A percentile compares a stretch with the other conserved stretches of the same genome.
Evolutionary conservation across 2,329 filamentous ascomycete species (phyloP).

Genomic region (Penicillium corylophilum): DNA sequence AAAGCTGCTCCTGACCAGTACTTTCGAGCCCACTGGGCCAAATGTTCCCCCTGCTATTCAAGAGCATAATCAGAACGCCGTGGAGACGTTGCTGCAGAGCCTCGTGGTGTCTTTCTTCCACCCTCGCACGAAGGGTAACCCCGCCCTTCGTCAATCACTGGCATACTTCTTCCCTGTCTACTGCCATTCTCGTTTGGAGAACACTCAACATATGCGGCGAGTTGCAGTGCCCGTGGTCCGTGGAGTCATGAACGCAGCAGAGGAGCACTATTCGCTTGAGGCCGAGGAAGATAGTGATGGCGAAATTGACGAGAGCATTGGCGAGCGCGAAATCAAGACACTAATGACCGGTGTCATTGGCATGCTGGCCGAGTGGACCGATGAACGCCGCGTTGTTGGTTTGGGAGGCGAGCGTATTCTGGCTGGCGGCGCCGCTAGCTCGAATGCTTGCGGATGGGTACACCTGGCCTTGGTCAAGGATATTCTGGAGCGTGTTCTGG

Average conservation of each 20-base stretch:
- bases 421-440: constrained; percentile 54
- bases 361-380: constrained; percentile 86
- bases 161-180: constrained; percentile 95
- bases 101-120: constrained; percentile 88
- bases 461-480: constrained; percentile 77
- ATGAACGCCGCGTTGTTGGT: constrained; percentile 74
- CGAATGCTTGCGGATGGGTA: constrained; percentile 66
- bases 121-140: constrained; percentile 75
- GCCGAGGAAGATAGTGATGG: constrained; percentile 72
- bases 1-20: constrained; percentile 79
- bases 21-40: constrained; percentile 54
- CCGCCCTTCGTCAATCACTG: constrained; percentile 78
- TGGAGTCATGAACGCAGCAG: constrained; percentile 59
- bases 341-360: constrained; percentile 76
- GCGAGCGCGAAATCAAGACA: constrained; percentile 53
- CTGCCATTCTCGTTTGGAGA: constrained; percentile 78
- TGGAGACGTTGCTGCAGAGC: constrained; percentile 74
- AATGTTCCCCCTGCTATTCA: constrained; percentile 56
- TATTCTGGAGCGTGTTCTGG: constrained; percentile 71
- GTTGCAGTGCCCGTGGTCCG: constrained; percentile 74
- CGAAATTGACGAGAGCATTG: constrained; percentile 74
- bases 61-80: constrained; percentile 55
- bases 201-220: constrained; percentile 76
- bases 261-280: constrained; percentile 68
- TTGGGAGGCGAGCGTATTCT: constrained; percentile 52